Conservation (phyloP, 2,329 filamentous ascomycete genomes). For the Apiospora malaysiana region DNA sequence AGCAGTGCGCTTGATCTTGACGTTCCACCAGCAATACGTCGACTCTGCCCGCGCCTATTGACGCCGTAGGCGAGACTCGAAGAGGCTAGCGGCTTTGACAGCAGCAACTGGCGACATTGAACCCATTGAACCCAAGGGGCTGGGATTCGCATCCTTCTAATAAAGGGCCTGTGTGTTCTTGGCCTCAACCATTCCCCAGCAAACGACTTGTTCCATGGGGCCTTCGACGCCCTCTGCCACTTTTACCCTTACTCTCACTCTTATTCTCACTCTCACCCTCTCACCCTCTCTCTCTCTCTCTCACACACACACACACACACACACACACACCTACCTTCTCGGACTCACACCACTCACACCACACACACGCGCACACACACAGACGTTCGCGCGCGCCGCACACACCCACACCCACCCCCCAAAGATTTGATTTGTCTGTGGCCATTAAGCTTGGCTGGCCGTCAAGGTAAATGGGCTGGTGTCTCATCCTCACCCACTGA, state of each 20-base stretch:
- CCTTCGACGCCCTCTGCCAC: neutral
- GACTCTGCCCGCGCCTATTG: slow-evolving; percentile 14
- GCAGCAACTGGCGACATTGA: neutral
- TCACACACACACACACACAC: neutral
- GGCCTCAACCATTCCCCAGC: neutral
- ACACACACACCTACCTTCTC: neutral
- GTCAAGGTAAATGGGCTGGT: slow-evolving; percentile 2
- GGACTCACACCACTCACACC: neutral
- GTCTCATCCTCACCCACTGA: slow-evolving; percentile 14
- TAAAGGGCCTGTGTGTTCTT: slow-evolving; percentile 12
- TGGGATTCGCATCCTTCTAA: neutral
- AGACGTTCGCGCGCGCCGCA: neutral
- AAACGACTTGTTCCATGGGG: neutral
- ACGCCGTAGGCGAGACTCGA: slow-evolving; percentile 3
- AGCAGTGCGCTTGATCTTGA: slow-evolving; percentile 5
- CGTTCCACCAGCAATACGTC: neutral
- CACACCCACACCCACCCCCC: neutral
- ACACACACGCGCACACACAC: neutral
- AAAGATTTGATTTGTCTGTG: slow-evolving; percentile 20
- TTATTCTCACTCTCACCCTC: neutral
- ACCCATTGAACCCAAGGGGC: slow-evolving; percentile 15
- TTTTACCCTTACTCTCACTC: neutral
- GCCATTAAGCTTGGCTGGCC: slow-evolving; percentile 8
- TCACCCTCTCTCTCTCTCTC: neutral
- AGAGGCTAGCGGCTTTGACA: slow-evolving; percentile 12